phyloP scores from a whole-genome alignment of 192 early-diverging fungal genomes.

The Haplosporangium gracile region DNA sequence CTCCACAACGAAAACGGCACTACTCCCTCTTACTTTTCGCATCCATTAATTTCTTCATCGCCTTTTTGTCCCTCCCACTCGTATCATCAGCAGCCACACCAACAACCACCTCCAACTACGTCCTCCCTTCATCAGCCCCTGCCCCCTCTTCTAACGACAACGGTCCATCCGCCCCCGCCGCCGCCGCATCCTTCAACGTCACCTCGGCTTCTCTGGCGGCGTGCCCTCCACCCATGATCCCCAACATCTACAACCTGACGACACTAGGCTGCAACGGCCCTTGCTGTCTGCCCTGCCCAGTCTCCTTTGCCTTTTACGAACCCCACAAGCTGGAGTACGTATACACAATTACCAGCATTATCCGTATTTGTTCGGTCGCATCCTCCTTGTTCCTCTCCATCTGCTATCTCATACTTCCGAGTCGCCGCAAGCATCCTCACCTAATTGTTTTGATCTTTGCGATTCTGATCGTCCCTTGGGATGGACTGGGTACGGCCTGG shows the following conservation, averaged over 20 bases:
- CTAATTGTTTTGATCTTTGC: slow-evolving; percentile 2
- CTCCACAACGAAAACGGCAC: background rate
- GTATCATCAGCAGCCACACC: background rate
- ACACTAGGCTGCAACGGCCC: background rate
- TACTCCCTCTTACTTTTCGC: background rate
- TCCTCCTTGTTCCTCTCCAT: background rate
- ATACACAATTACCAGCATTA: background rate
- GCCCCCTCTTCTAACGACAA: no score
- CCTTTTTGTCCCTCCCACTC: background rate
- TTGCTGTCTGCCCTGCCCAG: slow-evolving; percentile 18
- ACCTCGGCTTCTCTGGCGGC: background rate
- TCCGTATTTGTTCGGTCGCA: background rate
- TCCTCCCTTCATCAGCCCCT: no score
- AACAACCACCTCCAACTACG: background rate
- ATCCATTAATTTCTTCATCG: background rate
- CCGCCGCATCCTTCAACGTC: background rate
- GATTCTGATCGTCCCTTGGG: slow-evolving; percentile 7
- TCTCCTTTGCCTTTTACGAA: slow-evolving; percentile 1
- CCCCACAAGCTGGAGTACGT: background rate
- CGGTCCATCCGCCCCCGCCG: background rate
- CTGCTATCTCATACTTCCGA: slow-evolving; percentile 7
- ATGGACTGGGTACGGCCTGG: background rate
- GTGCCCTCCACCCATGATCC: slow-evolving; percentile 19
- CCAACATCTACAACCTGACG: slow-evolving; percentile 4
- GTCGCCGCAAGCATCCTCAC: slow-evolving; percentile 22